phyloP scores from a whole-genome alignment of 495 filamentous ascomycete genomes.

The Parathielavia hyrcaniae region DNA sequence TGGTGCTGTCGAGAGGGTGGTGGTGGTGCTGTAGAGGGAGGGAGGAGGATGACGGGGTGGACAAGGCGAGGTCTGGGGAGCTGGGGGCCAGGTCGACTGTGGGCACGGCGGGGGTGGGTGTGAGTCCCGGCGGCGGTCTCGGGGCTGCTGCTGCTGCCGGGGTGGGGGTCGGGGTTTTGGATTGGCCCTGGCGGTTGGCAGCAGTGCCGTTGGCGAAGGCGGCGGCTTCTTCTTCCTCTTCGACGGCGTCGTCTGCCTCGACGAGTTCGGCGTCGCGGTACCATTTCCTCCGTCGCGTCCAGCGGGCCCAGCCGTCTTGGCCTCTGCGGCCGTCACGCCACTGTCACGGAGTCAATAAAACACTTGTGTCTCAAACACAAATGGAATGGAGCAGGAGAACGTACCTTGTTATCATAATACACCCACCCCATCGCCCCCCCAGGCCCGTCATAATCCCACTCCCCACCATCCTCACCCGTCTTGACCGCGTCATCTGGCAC shows the following conservation, averaged over 20 bases:
- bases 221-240: no score
- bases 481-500: conserved; percentile 50
- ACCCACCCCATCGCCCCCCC: conserved; percentile 77
- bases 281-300: conserved; percentile 93
- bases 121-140: not conserved
- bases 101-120: conserved; percentile 5
- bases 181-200: conserved; percentile 20
- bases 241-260: conserved; percentile 49
- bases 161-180: conserved; percentile 11
- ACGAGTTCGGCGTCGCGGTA: conserved; percentile 92
- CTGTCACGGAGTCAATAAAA: conserved; percentile 38
- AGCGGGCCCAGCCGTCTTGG: conserved; percentile 89
- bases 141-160: not conserved
- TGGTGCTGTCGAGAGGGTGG: not conserved
- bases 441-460: conserved; percentile 46
- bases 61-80: not conserved
- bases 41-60: not conserved
- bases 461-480: conserved; percentile 40
- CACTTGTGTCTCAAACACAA: not conserved
- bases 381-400: conserved; percentile 16
- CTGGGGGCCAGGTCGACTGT: conserved; percentile 5
- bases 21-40: conserved; percentile 3
- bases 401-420: conserved; percentile 95
- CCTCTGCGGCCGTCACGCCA: conserved; percentile 89
- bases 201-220: conserved; percentile 24